phyloP scores from a whole-genome alignment of 257 asterid species.

The Handroanthus guayacan region DNA sequence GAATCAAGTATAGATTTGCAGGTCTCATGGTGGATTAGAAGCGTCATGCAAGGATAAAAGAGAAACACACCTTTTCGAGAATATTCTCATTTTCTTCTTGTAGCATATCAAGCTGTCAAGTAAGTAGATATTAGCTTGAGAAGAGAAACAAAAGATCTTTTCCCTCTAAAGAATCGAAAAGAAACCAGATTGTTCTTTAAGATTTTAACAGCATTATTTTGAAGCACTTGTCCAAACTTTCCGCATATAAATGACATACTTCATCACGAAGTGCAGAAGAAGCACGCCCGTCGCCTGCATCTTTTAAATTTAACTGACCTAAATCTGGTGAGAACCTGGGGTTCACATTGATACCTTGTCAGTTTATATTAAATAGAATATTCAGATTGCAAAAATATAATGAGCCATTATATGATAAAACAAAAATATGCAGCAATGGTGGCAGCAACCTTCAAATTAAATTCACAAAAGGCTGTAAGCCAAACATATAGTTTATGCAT shows the following conservation, averaged over 20 bases:
- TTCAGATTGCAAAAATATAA: conserved; percentile 13
- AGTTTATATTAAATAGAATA: conserved; percentile 30
- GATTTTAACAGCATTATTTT: conserved; percentile 31
- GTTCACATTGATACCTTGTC: conserved; percentile 28
- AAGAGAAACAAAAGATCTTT: conserved; percentile 24
- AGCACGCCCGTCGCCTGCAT: conserved; percentile 68
- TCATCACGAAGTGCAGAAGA: conserved; percentile 89
- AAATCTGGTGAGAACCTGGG: conserved; percentile 86
- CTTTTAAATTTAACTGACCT: conserved; percentile 61
- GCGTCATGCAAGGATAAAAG: conserved; percentile 23
- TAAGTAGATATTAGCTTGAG: conserved; percentile 49
- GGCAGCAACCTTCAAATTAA: conserved; percentile 25
- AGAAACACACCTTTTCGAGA: conserved; percentile 70
- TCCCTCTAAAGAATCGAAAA: conserved; percentile 1
- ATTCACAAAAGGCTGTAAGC: conserved; percentile 11
- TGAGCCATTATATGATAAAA: conserved; percentile 28
- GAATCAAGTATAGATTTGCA: conserved; percentile 25
- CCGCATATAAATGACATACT: conserved; percentile 48
- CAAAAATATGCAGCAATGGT: conserved; percentile 24
- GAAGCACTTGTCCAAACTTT: conserved; percentile 20
- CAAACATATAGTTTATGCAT: conserved; percentile 29
- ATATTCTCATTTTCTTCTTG: conserved; percentile 94
- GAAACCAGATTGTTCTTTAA: conserved; percentile 15
- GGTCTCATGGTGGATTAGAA: conserved; percentile 30
- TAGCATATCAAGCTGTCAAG: conserved; percentile 83